These are phyloP conservation scores for Wallacemonas sp. DNA, from an alignment of 208 protist genomes.

Conservation along the genomic window DNA sequence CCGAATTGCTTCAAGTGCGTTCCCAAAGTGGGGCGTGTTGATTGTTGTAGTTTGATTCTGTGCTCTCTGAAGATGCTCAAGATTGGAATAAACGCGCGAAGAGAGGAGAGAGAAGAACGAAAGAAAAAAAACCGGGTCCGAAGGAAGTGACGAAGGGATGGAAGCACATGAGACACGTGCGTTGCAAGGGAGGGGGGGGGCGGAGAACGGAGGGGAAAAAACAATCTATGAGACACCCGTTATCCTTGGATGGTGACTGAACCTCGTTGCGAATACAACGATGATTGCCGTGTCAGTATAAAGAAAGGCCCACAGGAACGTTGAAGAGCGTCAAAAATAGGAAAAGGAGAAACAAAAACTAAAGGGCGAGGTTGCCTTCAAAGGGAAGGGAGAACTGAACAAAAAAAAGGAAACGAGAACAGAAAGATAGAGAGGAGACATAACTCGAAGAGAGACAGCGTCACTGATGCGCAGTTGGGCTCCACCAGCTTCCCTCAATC, in stretches of 20 bases:
- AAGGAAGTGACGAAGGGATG: not conserved
- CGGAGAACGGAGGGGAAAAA: not conserved
- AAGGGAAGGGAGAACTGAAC: too few species aligned
- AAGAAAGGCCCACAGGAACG: conserved; percentile 5
- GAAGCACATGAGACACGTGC: not conserved
- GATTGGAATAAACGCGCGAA: too few species aligned
- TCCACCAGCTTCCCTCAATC: too few species aligned
- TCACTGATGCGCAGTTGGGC: too few species aligned
- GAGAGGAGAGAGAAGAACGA: conserved; percentile 14
- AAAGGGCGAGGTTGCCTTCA: too few species aligned
- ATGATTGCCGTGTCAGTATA: not conserved
- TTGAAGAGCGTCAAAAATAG: conserved; percentile 3
- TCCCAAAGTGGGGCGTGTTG: too few species aligned
- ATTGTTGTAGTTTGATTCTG: too few species aligned
- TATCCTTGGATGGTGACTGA: not conserved
- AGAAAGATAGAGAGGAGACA: not conserved
- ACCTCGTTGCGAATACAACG: not conserved
- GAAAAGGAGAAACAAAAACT: conserved; percentile 13
- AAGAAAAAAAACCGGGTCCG: conserved; percentile 12
- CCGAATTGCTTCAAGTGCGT: too few species aligned
- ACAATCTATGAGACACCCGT: not conserved
- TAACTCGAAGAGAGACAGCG: too few species aligned
- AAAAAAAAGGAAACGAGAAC: conserved; percentile 18
- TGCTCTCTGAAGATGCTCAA: too few species aligned
- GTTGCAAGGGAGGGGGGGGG: conserved; percentile 9